A percentile compares a stretch with the other conserved stretches of the same genome.
Conservation (phyloP, 2,329 filamentous ascomycete genomes). For the Cladophialophora exuberans region DNA sequence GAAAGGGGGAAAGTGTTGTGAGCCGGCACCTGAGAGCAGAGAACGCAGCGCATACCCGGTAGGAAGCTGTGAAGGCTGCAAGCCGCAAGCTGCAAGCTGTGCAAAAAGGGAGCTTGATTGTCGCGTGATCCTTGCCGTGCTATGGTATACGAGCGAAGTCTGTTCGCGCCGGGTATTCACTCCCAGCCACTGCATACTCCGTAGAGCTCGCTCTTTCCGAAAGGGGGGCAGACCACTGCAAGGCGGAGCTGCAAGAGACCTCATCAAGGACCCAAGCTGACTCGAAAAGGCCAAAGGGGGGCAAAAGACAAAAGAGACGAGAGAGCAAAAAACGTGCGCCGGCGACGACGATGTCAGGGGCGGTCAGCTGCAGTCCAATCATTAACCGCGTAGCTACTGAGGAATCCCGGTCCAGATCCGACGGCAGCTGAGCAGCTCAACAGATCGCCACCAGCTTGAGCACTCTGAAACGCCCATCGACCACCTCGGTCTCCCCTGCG, state of each 20-base stretch:
- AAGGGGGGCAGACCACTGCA: conserved; percentile 11
- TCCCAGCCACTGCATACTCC: too few species aligned
- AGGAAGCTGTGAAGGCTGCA: neutral
- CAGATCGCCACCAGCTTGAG: neutral
- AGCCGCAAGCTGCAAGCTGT: conserved; percentile 9
- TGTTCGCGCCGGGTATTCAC: neutral
- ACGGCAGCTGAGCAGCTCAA: too few species aligned
- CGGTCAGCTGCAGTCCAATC: conserved; percentile 23
- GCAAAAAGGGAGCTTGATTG: conserved; percentile 10
- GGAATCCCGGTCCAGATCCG: neutral
- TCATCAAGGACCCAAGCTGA: too few species aligned
- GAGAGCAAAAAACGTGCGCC: conserved; percentile 12
- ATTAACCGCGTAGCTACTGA: conserved; percentile 12
- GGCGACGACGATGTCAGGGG: conserved; percentile 7
- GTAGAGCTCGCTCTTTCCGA: too few species aligned
- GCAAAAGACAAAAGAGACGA: neutral
- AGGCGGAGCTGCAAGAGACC: conserved; percentile 8
- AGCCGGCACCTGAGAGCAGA: too few species aligned
- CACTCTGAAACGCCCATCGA: conserved; percentile 17
- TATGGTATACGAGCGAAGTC: conserved; percentile 2
- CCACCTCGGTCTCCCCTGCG: neutral
- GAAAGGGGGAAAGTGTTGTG: too few species aligned
- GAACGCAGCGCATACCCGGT: neutral
- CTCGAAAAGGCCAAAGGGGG: neutral
- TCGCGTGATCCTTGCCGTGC: neutral